Evolutionary conservation across 306 rosid genomes (phyloP).

Genomic region (Castanea mollissima): DNA sequence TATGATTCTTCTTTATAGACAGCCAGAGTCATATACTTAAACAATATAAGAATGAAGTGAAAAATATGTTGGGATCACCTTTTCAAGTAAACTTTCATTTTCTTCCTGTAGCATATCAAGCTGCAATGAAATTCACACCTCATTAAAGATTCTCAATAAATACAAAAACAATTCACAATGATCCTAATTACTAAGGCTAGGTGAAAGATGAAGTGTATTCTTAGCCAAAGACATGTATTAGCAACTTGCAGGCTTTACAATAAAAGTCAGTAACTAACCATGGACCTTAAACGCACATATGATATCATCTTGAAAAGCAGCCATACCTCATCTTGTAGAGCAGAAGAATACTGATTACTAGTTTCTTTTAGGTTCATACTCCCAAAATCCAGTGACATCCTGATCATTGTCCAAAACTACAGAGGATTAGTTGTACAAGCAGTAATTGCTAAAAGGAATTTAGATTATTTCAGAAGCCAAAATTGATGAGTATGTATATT

Average conservation of each 20-base stretch:
- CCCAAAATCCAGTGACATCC: constrained; percentile 82
- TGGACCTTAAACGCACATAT: background rate
- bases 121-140: constrained; percentile 62
- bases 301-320: background rate
- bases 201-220: constrained; percentile 7
- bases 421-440: constrained; percentile 17
- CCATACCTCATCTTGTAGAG: constrained; percentile 87
- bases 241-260: background rate
- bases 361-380: constrained; percentile 69
- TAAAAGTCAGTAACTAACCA: background rate
- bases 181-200: constrained; percentile 5
- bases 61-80: constrained; percentile 63
- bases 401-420: constrained; percentile 37
- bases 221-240: background rate
- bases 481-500: background rate
- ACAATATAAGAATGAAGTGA: constrained; percentile 16
- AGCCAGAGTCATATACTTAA: constrained; percentile 21
- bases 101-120: constrained; percentile 98
- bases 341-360: constrained; percentile 46
- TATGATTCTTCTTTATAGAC: constrained; percentile 1
- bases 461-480: background rate
- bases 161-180: background rate
- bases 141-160: constrained; percentile 23
- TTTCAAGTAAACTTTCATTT: constrained; percentile 72
- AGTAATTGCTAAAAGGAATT: background rate